Conservation (phyloP, 257 asterid species). For the Gardenia jasminoides region DNA sequence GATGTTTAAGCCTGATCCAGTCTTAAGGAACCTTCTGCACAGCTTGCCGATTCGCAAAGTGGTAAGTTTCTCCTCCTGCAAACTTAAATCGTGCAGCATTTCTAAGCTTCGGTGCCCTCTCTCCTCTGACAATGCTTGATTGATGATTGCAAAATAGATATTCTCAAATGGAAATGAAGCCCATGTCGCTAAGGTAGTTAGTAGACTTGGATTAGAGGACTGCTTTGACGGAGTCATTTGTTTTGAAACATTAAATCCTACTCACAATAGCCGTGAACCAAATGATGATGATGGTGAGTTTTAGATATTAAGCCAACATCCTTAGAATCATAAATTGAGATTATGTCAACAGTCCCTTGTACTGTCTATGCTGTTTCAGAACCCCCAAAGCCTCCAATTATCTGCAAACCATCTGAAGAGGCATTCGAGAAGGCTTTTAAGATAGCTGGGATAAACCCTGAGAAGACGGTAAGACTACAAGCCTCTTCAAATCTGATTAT, state of each 20-base stretch:
- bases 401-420: constrained; percentile 75
- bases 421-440: constrained; percentile 66
- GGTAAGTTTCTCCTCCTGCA: constrained; percentile 38
- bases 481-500: neutral
- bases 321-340: neutral
- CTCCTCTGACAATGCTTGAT: constrained; percentile 11
- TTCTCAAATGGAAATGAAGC: constrained; percentile 93
- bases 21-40: constrained; percentile 57
- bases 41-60: constrained; percentile 75
- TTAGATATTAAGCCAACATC: neutral
- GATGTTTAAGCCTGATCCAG: constrained; percentile 63
- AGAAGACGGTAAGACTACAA: constrained; percentile 52
- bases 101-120: neutral
- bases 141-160: constrained; percentile 41
- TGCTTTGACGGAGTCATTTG: constrained; percentile 71
- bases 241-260: constrained; percentile 81
- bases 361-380: constrained; percentile 30
- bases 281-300: constrained; percentile 44
- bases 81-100: neutral
- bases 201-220: constrained; percentile 79
- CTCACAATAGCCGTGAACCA: constrained; percentile 22
- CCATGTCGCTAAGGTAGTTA: constrained; percentile 70
- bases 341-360: constrained; percentile 15
- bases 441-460: constrained; percentile 65
- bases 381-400: constrained; percentile 41